phyloP scores from a whole-genome alignment of 2,329 filamentous ascomycete genomes.

The Trichocomaceae sp. region DNA sequence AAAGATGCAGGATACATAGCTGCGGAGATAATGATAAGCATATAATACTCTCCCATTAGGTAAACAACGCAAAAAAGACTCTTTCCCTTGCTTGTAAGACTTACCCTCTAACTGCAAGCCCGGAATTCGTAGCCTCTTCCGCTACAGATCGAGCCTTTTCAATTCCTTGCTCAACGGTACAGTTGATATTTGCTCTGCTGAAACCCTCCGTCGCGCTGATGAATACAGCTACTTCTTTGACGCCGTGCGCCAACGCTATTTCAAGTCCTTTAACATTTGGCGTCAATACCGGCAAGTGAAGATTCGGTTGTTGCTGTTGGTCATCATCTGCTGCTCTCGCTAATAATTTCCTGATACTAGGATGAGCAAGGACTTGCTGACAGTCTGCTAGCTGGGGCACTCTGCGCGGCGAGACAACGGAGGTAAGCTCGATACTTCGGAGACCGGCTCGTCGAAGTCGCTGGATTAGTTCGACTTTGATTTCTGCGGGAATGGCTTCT shows the following conservation, averaged over 20 bases:
- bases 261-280: slow-evolving; percentile 44
- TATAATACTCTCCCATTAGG: background rate
- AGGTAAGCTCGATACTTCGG: slow-evolving; percentile 69
- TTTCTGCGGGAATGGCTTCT: slow-evolving; percentile 59
- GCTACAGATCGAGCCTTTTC: slow-evolving; percentile 28
- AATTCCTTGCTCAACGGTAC: slow-evolving; percentile 34
- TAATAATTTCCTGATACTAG: slow-evolving; percentile 49
- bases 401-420: slow-evolving; percentile 78
- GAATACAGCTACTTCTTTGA: slow-evolving; percentile 38
- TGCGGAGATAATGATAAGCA: slow-evolving; percentile 5
- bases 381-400: slow-evolving; percentile 62
- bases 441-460: slow-evolving; percentile 63
- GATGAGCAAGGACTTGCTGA: slow-evolving; percentile 19
- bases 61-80: background rate
- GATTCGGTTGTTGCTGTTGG: background rate
- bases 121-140: slow-evolving; percentile 20
- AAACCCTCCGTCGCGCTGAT: slow-evolving; percentile 39
- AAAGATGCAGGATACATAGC: slow-evolving; percentile 37
- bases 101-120: slow-evolving; percentile 32
- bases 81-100: background rate
- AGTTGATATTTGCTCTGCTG: slow-evolving; percentile 38
- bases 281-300: slow-evolving; percentile 34
- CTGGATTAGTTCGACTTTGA: slow-evolving; percentile 70
- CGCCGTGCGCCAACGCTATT: slow-evolving; percentile 47
- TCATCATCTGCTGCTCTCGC: background rate